phyloP scores from a whole-genome alignment of 306 rosid genomes.

The peach (Prunus persica) region DNA sequence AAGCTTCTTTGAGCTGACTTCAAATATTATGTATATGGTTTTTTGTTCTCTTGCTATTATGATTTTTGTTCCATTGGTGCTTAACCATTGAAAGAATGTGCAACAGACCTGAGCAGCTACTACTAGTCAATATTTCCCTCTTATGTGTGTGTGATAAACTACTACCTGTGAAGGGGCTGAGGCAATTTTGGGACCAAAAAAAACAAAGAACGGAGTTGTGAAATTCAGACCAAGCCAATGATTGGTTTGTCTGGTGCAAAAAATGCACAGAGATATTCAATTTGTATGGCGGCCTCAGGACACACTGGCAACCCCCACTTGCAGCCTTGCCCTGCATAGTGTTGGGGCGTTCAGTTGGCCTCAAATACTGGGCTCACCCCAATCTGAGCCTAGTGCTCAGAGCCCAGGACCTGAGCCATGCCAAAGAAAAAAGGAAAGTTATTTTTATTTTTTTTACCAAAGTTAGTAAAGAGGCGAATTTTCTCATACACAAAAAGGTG shows the following conservation, averaged over 20 bases:
- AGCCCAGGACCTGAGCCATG: not conserved
- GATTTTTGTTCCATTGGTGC: not conserved
- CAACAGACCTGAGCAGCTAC: not conserved
- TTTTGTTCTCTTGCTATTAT: not conserved
- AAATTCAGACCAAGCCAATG: not conserved
- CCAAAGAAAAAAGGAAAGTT: too few relatives aligned
- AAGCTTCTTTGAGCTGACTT: slow-evolving; percentile 5
- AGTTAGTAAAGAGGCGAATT: too few relatives aligned
- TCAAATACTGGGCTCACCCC: not conserved
- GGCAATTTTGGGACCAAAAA: not conserved
- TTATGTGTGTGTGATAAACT: too few relatives aligned
- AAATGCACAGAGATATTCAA: not conserved
- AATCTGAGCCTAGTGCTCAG: not conserved
- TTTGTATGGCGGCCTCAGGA: not conserved
- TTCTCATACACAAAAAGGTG: too few relatives aligned
- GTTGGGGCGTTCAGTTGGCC: not conserved
- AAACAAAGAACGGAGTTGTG: not conserved
- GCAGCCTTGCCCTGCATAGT: not conserved
- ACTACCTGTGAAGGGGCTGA: not conserved
- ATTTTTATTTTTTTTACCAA: too few relatives aligned
- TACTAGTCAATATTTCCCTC: too few relatives aligned
- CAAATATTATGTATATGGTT: slow-evolving; percentile 16
- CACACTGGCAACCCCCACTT: not conserved
- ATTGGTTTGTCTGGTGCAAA: not conserved
- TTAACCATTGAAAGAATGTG: not conserved